Conservation (phyloP, 495 filamentous ascomycete genomes). For the Aspergillus bertholletiae region DNA sequence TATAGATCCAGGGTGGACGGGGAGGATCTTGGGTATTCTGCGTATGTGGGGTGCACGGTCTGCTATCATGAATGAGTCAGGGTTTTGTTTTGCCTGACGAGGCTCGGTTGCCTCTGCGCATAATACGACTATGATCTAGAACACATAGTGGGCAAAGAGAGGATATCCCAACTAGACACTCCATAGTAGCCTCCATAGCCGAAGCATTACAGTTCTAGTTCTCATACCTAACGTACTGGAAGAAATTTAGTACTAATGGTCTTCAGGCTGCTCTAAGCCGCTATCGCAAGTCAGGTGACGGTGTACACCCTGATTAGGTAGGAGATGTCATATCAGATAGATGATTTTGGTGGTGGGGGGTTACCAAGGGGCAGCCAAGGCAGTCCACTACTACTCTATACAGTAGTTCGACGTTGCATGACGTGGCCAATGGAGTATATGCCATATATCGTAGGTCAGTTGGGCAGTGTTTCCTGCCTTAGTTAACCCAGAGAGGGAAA, state of each 20-base stretch:
- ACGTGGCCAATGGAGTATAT: background rate
- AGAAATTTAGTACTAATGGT: too few relatives aligned
- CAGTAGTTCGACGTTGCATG: background rate
- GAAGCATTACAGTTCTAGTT: background rate
- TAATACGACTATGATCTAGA: too few relatives aligned
- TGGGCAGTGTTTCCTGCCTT: background rate
- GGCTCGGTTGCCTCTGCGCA: too few relatives aligned
- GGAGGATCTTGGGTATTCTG: background rate
- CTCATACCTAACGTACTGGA: too few relatives aligned
- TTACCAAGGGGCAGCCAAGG: too few relatives aligned
- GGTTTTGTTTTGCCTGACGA: background rate
- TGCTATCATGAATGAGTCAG: background rate
- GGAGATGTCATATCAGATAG: background rate
- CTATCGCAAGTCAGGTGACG: background rate
- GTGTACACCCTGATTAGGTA: background rate
- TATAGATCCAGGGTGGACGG: background rate
- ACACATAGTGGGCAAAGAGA: too few relatives aligned
- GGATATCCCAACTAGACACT: too few relatives aligned
- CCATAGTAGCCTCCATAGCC: too few relatives aligned
- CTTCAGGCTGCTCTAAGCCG: too few relatives aligned
- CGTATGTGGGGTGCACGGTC: background rate
- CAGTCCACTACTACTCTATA: too few relatives aligned
- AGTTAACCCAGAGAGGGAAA: background rate
- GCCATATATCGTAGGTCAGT: background rate
- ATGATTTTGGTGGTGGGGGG: too few relatives aligned